Percentiles rank a stretch among this genome's conserved stretches.
Evolutionary conservation across 2,329 filamentous ascomycete genomes (phyloP).

Genomic region (Ceratocystis smalleyi): DNA sequence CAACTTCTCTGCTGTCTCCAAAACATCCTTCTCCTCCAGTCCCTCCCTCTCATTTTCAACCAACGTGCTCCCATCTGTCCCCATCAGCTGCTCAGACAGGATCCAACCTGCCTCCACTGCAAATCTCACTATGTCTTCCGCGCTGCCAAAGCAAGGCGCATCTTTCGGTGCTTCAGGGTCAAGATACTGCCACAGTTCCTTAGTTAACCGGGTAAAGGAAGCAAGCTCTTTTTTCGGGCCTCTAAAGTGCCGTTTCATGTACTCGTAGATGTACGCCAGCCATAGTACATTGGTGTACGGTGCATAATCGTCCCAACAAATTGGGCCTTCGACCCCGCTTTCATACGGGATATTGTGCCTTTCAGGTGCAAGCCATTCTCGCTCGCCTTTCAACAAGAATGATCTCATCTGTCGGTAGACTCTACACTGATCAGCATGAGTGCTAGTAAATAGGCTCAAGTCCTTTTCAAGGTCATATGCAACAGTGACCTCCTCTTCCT

Average conservation of each 20-base stretch:
- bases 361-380: conserved; percentile 33
- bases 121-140: conserved; percentile 41
- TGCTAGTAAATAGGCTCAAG: conserved; percentile 43
- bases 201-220: conserved; percentile 33
- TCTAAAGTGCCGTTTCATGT: conserved; percentile 33
- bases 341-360: conserved; percentile 34
- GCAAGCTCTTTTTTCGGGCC: conserved; percentile 33
- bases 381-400: conserved; percentile 37
- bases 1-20: not conserved
- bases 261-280: conserved; percentile 46
- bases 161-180: conserved; percentile 34
- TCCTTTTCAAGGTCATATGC: conserved; percentile 47
- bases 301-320: conserved; percentile 39
- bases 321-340: conserved; percentile 26
- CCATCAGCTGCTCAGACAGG: conserved; percentile 35
- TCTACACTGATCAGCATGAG: conserved; percentile 42
- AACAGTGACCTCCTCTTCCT: conserved; percentile 27
- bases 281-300: conserved; percentile 52
- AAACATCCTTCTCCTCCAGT: conserved; percentile 17
- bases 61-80: conserved; percentile 24
- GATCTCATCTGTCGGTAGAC: conserved; percentile 50
- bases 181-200: conserved; percentile 39
- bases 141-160: conserved; percentile 37
- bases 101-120: conserved; percentile 44
- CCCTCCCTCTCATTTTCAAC: conserved; percentile 16